phyloP scores from a whole-genome alignment of 331 rosid genomes.

The Malus hybrid region DNA sequence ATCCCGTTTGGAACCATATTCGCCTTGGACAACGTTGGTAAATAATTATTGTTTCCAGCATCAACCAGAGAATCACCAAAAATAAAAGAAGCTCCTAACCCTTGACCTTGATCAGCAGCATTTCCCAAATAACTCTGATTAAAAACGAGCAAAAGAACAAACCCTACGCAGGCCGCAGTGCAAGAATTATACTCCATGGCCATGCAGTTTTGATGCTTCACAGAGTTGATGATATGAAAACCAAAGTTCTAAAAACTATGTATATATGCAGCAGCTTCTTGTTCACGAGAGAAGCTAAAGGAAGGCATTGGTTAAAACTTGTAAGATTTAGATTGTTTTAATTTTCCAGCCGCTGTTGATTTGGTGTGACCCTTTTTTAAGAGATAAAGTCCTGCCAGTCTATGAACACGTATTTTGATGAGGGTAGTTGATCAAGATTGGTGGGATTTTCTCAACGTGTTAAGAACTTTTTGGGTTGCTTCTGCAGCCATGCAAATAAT shows the following conservation, averaged over 20 bases:
- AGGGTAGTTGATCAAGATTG: conserved; percentile 63
- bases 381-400: not conserved
- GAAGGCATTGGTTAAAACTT: conserved; percentile 23
- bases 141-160: conserved; percentile 9
- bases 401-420: conserved; percentile 16
- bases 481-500: conserved; percentile 12
- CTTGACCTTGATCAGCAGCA: conserved; percentile 22
- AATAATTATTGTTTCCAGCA: conserved; percentile 87
- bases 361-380: conserved; percentile 54
- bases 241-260: not conserved
- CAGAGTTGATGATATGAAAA: not conserved
- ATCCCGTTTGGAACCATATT: conserved; percentile 78
- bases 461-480: conserved; percentile 16
- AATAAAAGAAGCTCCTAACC: conserved; percentile 74
- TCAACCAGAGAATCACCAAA: conserved; percentile 96
- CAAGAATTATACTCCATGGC: conserved; percentile 18
- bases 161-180: conserved; percentile 31
- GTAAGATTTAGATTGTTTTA: conserved; percentile 4
- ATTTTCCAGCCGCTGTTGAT: conserved; percentile 15
- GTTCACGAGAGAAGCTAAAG: not conserved
- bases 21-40: conserved; percentile 76
- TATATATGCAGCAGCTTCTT: conserved; percentile 25
- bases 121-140: conserved; percentile 22
- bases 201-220: not conserved
- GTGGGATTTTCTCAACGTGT: conserved; percentile 19